Evolutionary conservation across 495 filamentous ascomycete species (phyloP), one percentile per base, ranked within the genome.

Genomic region (Neurospora intermedia): DNA sequence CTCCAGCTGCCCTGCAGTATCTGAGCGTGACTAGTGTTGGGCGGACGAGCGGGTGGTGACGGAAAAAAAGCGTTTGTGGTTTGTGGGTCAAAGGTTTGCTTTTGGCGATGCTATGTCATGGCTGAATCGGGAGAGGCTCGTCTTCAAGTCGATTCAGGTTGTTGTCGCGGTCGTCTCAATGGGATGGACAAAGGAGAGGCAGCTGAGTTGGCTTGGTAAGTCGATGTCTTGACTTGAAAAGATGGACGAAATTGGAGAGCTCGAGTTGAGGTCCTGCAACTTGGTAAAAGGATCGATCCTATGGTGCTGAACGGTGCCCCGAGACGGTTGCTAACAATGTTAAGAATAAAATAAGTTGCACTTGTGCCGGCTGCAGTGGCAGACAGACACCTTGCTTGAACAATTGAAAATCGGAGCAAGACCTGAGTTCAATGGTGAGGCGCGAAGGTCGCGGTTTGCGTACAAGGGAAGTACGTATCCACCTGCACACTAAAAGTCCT

Each of bases 61-160:
- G 48, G 27, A 27, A 31, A 41, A 41, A 2, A 41, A 11, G 40
- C 40, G 40, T 41, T 27, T 59, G 48, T 11, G 46, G n/a, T 54
- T 54, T 54, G 46, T 20, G 13, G 13, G 20, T 59, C 27, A 3
- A 23, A 23, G 20, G 20, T 59, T 66, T 66, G 54, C 13, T 66
- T 35, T 35, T 66, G 27, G 74, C 74, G 72, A 40, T 69, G 76
- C 76, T 78, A 76, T 77, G 74, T 77, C 76, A 78, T 78, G 76
- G 59, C 75, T 38, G 70, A 69, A 54, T 43, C 70, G 16, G 11
- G 11, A 27, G 9, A 41, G 46, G 69, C 42, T 46, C 73, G 43
- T 66, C 69, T 46, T 23, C 35, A 70, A 45, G 45, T 70, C 20
- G 46, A 27, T 59, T 13, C 23, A 27, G 48, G 11, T 59, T 11